These are phyloP conservation scores for Xylaria sp. DNA, from an alignment of 2,329 filamentous ascomycete species.

Conservation along the genomic window DNA sequence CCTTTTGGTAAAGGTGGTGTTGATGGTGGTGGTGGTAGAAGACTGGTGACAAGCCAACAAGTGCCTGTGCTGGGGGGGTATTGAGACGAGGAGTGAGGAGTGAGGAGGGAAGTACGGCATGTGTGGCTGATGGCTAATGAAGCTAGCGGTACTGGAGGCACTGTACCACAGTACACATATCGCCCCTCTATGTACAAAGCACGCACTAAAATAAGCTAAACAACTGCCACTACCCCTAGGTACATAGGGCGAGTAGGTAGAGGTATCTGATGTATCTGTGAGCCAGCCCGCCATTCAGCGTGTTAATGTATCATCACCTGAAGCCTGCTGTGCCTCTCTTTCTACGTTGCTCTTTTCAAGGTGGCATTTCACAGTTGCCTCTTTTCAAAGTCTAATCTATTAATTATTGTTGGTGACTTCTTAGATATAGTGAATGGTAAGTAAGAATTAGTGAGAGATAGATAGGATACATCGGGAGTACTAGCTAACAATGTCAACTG, in stretches of 20 bases:
- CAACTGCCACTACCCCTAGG: not conserved
- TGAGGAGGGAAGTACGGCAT: constrained; percentile 15
- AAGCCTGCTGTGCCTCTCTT: constrained; percentile 1
- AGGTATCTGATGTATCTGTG: not conserved
- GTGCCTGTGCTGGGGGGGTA: not conserved
- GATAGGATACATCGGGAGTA: constrained; percentile 17
- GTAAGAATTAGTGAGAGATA: not conserved
- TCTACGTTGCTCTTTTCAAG: not conserved
- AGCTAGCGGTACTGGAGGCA: constrained; percentile 5
- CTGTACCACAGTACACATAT: not conserved
- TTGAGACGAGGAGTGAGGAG: constrained; percentile 7
- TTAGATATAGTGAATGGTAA: not conserved
- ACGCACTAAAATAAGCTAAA: constrained; percentile 7
- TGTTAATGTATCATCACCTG: not conserved
- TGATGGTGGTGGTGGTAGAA: constrained; percentile 29
- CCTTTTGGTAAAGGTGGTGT: not conserved
- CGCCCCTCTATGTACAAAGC: not conserved
- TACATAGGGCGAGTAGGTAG: not conserved
- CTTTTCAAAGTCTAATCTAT: not conserved
- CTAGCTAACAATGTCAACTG: constrained; percentile 5
- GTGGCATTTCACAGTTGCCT: not conserved
- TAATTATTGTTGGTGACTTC: not conserved
- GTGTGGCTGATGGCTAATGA: constrained; percentile 33
- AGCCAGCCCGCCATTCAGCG: no score
- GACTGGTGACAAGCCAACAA: constrained; percentile 9